A percentile compares a stretch with the other conserved stretches of the same genome.
Evolutionary conservation across 139 green algal genomes (phyloP).

Genomic region (Chlorella sp.): DNA sequence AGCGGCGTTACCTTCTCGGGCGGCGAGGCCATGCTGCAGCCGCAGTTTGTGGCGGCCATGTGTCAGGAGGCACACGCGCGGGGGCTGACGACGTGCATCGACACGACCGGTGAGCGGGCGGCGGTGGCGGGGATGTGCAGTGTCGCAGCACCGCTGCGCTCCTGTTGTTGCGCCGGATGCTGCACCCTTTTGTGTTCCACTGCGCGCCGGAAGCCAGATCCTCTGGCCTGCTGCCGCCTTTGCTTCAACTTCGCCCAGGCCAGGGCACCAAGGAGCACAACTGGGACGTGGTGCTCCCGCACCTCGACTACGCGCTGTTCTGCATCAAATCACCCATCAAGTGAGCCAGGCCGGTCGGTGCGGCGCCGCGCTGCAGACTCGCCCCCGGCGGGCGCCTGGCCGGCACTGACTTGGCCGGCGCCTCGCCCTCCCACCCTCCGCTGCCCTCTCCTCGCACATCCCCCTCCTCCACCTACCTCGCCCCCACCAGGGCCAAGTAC

Average conservation of each 20-base stretch:
- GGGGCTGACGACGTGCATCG: conserved; percentile 65
- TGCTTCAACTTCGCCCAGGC: no score
- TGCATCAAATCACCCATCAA: conserved; percentile 62
- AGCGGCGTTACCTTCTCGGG: conserved; percentile 67
- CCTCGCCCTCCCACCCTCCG: not conserved
- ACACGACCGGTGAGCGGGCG: conserved; percentile 59
- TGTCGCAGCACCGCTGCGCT: no score
- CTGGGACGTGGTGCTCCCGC: conserved; percentile 65
- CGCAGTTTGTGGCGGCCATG: conserved; percentile 39
- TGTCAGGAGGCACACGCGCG: conserved; percentile 55
- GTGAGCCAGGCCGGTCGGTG: not conserved
- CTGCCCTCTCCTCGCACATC: not conserved
- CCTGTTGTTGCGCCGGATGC: no score
- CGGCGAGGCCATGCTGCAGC: conserved; percentile 72
- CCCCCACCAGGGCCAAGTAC: conserved; percentile 34
- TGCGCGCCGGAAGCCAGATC: no score
- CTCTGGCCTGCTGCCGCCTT: no score
- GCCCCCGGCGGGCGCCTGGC: no score
- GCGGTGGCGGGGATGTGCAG: no score
- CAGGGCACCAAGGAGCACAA: conserved; percentile 59
- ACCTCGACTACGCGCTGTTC: conserved; percentile 70
- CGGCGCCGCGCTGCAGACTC: no score
- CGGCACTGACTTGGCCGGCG: not conserved
- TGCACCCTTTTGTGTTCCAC: no score
- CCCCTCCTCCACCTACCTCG: not conserved